Conservation (phyloP, 2,329 filamentous ascomycete genomes). For the Pseudogymnoascus sp. region DNA sequence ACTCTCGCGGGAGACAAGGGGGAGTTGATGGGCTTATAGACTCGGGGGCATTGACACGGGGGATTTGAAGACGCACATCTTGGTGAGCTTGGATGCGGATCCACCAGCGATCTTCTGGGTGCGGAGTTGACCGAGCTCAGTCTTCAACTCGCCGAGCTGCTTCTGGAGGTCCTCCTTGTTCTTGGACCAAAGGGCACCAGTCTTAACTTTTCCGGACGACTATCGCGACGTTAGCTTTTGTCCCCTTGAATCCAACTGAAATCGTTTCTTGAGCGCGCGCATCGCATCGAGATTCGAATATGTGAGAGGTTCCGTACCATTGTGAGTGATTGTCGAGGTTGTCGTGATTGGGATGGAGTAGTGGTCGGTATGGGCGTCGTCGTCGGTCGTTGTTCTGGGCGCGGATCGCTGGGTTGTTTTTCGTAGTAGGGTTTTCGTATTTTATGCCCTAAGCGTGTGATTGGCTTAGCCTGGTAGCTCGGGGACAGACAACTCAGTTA, state of each 20-base stretch:
- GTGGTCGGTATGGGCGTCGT: slow-evolving; percentile 21
- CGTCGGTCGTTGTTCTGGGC: slow-evolving; percentile 15
- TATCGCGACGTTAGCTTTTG: slow-evolving; percentile 35
- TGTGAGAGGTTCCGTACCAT: slow-evolving; percentile 26
- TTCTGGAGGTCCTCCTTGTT: slow-evolving; percentile 97
- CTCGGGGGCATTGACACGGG: slow-evolving; percentile 13
- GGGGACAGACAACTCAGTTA: neutral
- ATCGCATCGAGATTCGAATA: neutral
- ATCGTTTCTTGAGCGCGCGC: neutral
- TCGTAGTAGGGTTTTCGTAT: slow-evolving; percentile 9
- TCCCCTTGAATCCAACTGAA: slow-evolving; percentile 1
- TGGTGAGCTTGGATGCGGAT: slow-evolving; percentile 90
- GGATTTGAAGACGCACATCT: slow-evolving; percentile 65
- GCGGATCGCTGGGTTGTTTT: slow-evolving; percentile 9
- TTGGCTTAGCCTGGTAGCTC: neutral
- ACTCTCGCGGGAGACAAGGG: neutral
- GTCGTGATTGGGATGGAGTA: slow-evolving; percentile 19
- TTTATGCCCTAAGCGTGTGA: slow-evolving; percentile 6
- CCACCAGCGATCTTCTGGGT: slow-evolving; percentile 96
- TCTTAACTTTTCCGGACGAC: slow-evolving; percentile 73
- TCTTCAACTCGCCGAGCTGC: slow-evolving; percentile 92
- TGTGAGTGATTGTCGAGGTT: slow-evolving; percentile 23
- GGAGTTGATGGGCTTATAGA: neutral
- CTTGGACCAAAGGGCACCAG: slow-evolving; percentile 96
- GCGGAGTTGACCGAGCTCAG: slow-evolving; percentile 89